Base-by-base conservation (phyloP, 176 grass and related monocot species). In the Musa schizocarpa region DNA sequence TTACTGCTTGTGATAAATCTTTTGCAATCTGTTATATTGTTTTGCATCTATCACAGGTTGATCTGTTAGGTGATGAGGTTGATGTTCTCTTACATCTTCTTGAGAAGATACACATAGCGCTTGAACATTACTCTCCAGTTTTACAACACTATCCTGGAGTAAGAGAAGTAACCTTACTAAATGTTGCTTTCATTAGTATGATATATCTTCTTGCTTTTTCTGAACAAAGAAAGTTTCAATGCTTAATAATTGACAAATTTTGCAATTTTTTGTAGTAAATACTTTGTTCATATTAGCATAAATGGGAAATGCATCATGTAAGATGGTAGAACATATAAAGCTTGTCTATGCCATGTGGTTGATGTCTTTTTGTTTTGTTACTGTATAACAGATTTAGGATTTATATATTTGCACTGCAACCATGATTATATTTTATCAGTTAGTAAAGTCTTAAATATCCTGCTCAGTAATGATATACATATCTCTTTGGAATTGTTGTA, bases 21-120 rank as follows among this genome's bases (percentile, higher is more conserved):
- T 11, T 20, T 69, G n/a, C 20, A 17, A 69, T 9, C 26, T 79
- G 19, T 26, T 50, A 59, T 19, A 70, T 59, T 58, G 10, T 71
- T 43, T 78, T 56, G 1, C 29, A 14, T 58, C 21, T 2, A 66
- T 23, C 25, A 54, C 89, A 91, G 89, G 89, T 91, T 54, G 89
- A 91, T 91, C 85, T 91, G 72, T 83, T 91, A 61, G 89, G 89
- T 67, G 89, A 91, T 75, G 89, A 91, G 49, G 89, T 91, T 85
- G 89, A 91, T 71, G 57, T 80, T 75, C 84, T 91, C 64, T 78
- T 81, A 10, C 56, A 71, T 83, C 85, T 91, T 81, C 89, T 91
- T 87, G 82, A 83, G 64, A 91, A 87, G 84, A 87, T 91, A n/a
- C 87, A 87, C 55, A 81, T 85, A 61, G 85, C 80, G 50, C 80